These are phyloP conservation scores for Porcisia deanei DNA, from an alignment of 208 protist species.

Conservation along the genomic window DNA sequence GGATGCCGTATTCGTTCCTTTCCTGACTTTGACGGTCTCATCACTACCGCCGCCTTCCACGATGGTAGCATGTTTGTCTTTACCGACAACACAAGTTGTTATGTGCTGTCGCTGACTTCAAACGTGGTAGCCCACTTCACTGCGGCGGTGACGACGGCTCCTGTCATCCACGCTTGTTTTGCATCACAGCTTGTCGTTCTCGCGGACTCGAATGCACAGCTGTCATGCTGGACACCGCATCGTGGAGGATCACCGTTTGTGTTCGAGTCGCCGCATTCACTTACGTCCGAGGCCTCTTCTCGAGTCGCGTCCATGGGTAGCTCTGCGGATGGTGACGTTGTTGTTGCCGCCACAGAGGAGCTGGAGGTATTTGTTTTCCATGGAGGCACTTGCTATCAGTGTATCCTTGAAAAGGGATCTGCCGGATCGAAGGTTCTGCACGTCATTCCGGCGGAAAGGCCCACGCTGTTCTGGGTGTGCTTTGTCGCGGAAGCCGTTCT, in stretches of 20 bases:
- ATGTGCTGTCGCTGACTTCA: constrained; percentile 21
- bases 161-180: constrained; percentile 17
- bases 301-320: constrained; percentile 16
- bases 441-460: background rate
- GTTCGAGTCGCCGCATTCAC: constrained; percentile 5
- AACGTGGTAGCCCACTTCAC: constrained; percentile 28
- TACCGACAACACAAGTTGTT: constrained; percentile 24
- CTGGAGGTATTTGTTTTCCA: constrained; percentile 17
- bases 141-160: constrained; percentile 3
- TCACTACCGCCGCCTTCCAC: constrained; percentile 11
- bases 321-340: background rate
- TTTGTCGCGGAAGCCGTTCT: constrained; percentile 15
- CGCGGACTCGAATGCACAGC: constrained; percentile 25
- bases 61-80: constrained; percentile 31
- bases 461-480: constrained; percentile 24
- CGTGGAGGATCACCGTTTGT: background rate
- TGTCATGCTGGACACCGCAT: constrained; percentile 8
- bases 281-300: constrained; percentile 24
- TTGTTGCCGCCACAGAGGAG: constrained; percentile 14
- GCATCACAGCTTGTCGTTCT: constrained; percentile 7
- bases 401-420: constrained; percentile 10
- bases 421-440: constrained; percentile 1
- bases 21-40: constrained; percentile 37
- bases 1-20: constrained; percentile 43
- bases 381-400: constrained; percentile 10